Conservation (phyloP, 2,329 filamentous ascomycete genomes). For the Elsinoe necatrix region DNA sequence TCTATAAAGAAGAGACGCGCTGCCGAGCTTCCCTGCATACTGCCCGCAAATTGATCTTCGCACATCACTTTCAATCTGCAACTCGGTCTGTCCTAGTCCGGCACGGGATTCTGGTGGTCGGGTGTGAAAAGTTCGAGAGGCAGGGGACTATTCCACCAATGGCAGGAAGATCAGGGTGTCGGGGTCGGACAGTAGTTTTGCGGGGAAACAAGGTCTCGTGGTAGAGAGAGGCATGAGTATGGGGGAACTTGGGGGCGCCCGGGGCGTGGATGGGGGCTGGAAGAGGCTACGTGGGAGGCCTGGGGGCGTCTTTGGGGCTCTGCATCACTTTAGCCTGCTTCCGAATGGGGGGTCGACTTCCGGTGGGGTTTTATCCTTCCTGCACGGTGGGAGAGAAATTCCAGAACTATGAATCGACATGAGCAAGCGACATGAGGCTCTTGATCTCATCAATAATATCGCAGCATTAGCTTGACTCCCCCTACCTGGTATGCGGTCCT, state of each 20-base stretch:
- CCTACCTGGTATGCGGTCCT: not conserved
- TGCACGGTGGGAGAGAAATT: not conserved
- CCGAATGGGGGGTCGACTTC: slow-evolving; percentile 5
- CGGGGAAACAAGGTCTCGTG: slow-evolving; percentile 11
- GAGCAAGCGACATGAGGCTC: slow-evolving; percentile 6
- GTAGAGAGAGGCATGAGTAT: not conserved
- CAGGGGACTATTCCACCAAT: slow-evolving; percentile 8
- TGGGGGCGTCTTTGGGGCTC: not conserved
- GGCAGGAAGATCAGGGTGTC: not conserved
- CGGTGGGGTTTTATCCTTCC: slow-evolving; percentile 7
- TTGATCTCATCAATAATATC: not conserved
- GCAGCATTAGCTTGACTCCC: not conserved
- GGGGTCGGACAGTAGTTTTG: not conserved
- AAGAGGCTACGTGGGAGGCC: not conserved
- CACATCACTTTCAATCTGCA: slow-evolving; percentile 3
- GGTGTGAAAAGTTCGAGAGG: not conserved
- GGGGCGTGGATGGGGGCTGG: not conserved
- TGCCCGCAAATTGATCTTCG: slow-evolving; percentile 9
- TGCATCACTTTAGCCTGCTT: slow-evolving; percentile 5
- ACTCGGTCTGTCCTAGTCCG: slow-evolving; percentile 8
- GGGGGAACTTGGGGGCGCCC: not conserved
- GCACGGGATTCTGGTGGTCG: slow-evolving; percentile 8
- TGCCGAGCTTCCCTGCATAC: slow-evolving; percentile 3
- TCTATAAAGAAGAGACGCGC: slow-evolving; percentile 1
- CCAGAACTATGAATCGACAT: not conserved